Evolutionary conservation across 495 filamentous ascomycete species (phyloP), one percentile per base, ranked within the genome.

Genomic region (Pyronema omphalodes): DNA sequence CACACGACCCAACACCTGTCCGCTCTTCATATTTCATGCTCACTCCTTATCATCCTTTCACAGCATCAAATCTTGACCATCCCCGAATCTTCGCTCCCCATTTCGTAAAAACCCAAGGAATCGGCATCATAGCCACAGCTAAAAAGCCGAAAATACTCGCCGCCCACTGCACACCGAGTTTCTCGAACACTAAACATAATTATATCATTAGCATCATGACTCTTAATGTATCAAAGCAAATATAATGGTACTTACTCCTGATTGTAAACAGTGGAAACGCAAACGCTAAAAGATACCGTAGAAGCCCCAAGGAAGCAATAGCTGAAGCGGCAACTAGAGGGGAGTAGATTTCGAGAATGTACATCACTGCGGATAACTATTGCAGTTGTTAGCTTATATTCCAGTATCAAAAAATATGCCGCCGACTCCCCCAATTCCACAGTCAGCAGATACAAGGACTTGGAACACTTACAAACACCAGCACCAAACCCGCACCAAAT

Each of bases 231-330:
- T 18, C 35, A 1, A 35, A 57, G 37, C 9, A 45, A 6, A 52
- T 14, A 68, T 5, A 29, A 2, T 29, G 23, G 23, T 29, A 29
- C 72, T 65, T 58, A 78, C 75, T 77, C 53, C 73, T 71, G 9
- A 76, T 58, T 3, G 75, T 75, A 55, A 82, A 80, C 0, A 87
- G 70, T 6, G 83, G 83, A 60, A 84, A 86, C 3, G 70, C 75
- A 15, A 76, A 76, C 1, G 74, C 80, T 15, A 82, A 56, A 0
- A 66, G 60, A 57, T 86, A 86, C 34, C 83, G 70, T 3, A 78
- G 67, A 23, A 87, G 64, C 8, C 78, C 76, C 53, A 83, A 82
- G 0, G 79, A 79, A 7, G 76, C 78, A 23, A 76, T 59, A 3
- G 81, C 79, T 37, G 72, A 76, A 0, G 81, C 81, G 1, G 62